Base-by-base conservation (phyloP, 2,329 filamentous ascomycete genomes). In the Exophiala sp. region DNA sequence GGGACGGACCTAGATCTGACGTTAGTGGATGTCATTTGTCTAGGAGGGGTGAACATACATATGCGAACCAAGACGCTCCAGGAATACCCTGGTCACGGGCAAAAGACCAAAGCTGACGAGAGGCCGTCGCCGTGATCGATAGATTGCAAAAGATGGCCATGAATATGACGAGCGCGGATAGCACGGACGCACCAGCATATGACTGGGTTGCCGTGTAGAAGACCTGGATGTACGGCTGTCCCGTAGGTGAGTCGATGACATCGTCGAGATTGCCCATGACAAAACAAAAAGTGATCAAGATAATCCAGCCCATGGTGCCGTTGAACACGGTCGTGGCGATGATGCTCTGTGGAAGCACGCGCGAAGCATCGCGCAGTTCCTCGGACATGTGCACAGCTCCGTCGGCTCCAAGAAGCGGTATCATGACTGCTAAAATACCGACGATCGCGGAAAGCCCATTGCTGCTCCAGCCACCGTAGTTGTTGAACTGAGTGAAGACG, bases 11-110 rank as follows among this genome's bases (percentile, higher is more conserved):
- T 59, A 29, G 10, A 35, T 5, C 16, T 16, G 14, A 12, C 12
- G 39, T 36, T 44, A 34, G 40, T 47, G 34, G 32, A 21, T 35
- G 3, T 42, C n/a, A 14, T 24, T 20, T 6, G 16, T 7, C 1
- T 5, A 9, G 21, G 18, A 11, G 34, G 46, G 38, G 62, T 41
- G 14, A 1, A 45, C 47, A 36, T 57, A 60, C 57, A 42, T 63
- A 59, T 49, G 57, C 50, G 46, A 61, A 57, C 60, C 58, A 63
- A n/a, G 56, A 46, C 16, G 65, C 63, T 52, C 64, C 66, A 9
- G 73, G 73, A 24, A 74, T 55, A 5, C 72, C 73, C 21, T 67
- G 64, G 55, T 75, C 73, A 39, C 73, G 67, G 2, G 73, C 72
- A 50, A 75, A 75, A 10, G 69, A 62, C 61, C 66, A 69, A n/a